Evolutionary conservation across 2,329 filamentous ascomycete species (phyloP), one percentile per base, ranked within the genome.

Genomic region (Fusarium keratoplasticum): DNA sequence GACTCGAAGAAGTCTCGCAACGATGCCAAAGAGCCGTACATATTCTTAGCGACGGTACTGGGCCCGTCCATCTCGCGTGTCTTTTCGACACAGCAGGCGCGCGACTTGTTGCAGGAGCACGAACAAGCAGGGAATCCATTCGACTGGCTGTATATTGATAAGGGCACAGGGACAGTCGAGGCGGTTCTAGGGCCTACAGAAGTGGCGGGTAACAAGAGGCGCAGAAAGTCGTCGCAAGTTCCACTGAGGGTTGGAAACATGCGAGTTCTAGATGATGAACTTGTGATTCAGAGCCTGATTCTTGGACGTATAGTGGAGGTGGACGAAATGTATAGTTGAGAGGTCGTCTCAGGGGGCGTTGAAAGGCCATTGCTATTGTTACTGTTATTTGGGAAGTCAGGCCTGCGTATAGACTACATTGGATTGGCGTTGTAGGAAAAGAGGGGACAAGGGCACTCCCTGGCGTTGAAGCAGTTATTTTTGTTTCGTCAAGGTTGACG

Each of bases 251-350:
- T 87, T 14, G 86, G 87, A 76, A 88, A 83, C 69, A 86, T 95
- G 40, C 89, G 88, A 71, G 88, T 96, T 52, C 89, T 97, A 61
- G 93, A 92, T 65, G 93, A 97, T 81, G 96, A 98, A 83, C 91
- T 96, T 80, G 91, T 98, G 25, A 92, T 97, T 64, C 96, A 99
- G 86, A 98, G 95, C 81, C 85, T 98, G 68, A 98, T 99, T 72
- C 82, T 98, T 60, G 96, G 95, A 1, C 90, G 91, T 70, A 83
- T 98, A 75, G 89, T 95, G 61, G 92, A 94, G 71, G 89, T 90
- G 59, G 87, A 84, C 14, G 88, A 90, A 74, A 78, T 82, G 76
- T 67, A 76, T 67, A 67, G 27, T 20, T 54, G 27, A 54, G 42
- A 25, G 27, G 18, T 27, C 13, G 27, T 5, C 36, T 47, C 76